Base-by-base conservation (phyloP, 2,329 filamentous ascomycete species). In the Xylaria sp. region DNA sequence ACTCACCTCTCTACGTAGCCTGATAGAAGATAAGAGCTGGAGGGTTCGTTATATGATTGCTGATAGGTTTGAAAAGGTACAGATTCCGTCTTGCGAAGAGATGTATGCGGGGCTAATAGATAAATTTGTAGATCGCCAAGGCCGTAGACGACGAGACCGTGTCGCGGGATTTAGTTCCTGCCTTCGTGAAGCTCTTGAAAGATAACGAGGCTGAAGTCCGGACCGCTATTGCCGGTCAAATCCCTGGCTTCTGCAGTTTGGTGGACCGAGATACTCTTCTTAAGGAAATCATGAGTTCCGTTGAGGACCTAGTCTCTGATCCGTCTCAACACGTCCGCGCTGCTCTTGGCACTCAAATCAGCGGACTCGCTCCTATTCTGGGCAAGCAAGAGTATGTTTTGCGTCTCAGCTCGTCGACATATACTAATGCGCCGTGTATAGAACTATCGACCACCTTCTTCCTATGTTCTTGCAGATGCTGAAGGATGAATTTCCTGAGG, bases 1-100 rank as follows among this genome's bases (percentile, higher is more conserved):
- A 67, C 86, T 99, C 77, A 95, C 93, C 60, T 94, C 95, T 55
- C 84, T 99, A 78, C 91, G 96, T 77, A 97, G 90, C 83, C 83
- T 99, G 78, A 98, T 99, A 83, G 96, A 98, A 78, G 96, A 99
- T 82, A 99, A 98, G 89, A 98, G 96, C 84, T 99, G 96, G 96
- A 91, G 96, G 78, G 96, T 99, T 70, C 90, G 96, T 80, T 99
- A 98, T 83, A 99, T 99, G 96, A 96, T 99, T 76, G 96, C 96
- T 58, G 96, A 99, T 82, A 90, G 94, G 80, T 99, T 98, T 79
- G 96, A 99, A 83, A 98, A 98, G 92, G 94, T 94, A 79, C n/a
- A 52, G 44, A 37, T 25, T 5, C 44, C n/a, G n/a, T 48, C 59
- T 79, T 58, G 28, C 15, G 15, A 12, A 34, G 6, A 46, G n/a